phyloP scores from a whole-genome alignment of 108 stramenopile species.

The Nitzschia palea region DNA sequence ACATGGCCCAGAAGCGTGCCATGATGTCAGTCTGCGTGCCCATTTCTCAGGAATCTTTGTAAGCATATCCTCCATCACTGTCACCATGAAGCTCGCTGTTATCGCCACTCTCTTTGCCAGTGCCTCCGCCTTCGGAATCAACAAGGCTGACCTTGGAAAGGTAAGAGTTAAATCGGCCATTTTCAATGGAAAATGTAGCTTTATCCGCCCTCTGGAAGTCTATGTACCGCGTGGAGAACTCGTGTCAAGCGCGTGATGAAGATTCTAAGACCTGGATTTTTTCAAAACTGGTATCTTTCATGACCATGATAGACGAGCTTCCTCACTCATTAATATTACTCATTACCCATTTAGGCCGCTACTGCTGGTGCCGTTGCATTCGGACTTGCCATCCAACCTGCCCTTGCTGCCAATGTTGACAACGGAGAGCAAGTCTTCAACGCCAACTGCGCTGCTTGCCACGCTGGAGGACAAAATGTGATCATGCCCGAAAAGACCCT shows the following conservation, averaged over 20 bases:
- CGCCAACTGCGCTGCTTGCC: conserved; percentile 95
- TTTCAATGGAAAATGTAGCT: no score
- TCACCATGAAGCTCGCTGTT: conserved; percentile 81
- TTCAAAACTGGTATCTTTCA: no score
- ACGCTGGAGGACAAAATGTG: conserved; percentile 93
- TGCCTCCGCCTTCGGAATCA: conserved; percentile 72
- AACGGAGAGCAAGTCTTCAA: conserved; percentile 88
- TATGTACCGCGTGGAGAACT: not conserved
- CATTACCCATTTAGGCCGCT: conserved; percentile 72
- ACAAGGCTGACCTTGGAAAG: conserved; percentile 45
- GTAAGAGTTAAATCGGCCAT: conserved; percentile 31
- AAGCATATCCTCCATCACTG: conserved; percentile 3
- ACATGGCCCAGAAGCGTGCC: not conserved
- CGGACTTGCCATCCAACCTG: conserved; percentile 67
- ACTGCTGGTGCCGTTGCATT: conserved; percentile 70
- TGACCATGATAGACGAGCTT: no score
- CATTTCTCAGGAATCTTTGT: not conserved
- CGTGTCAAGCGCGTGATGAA: conserved; percentile 5
- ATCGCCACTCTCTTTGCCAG: conserved; percentile 73
- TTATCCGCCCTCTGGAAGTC: not conserved
- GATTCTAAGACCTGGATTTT: no score
- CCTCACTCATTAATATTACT: no score
- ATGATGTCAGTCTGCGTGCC: conserved; percentile 1
- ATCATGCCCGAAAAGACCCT: conserved; percentile 95
- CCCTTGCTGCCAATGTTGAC: conserved; percentile 83